phyloP scores from a whole-genome alignment of 371 early-diverging fungal species.

The Massospora cicadina region DNA sequence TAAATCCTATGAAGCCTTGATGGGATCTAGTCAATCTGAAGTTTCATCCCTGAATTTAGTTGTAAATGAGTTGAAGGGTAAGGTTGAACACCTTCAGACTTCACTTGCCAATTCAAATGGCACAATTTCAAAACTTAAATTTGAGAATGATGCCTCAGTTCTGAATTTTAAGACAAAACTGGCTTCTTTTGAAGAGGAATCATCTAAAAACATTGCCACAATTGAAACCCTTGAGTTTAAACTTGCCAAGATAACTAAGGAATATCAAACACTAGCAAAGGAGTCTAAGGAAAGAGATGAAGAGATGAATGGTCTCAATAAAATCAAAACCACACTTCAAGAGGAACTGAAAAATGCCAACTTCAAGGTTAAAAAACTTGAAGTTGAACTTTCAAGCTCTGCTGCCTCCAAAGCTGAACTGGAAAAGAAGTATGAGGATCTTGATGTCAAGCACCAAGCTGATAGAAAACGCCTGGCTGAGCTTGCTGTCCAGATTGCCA shows the following conservation, averaged over 20 bases:
- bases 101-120: not conserved
- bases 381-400: not conserved
- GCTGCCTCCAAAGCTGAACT: not conserved
- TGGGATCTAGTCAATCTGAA: not conserved
- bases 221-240: not conserved
- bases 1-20: not conserved
- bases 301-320: not conserved
- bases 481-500: not conserved
- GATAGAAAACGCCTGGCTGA: not conserved
- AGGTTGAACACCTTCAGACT: not conserved
- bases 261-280: not conserved
- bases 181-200: not conserved
- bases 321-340: not conserved
- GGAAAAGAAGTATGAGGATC: not conserved
- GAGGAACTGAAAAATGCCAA: not conserved
- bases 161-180: not conserved
- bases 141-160: not conserved
- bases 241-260: not conserved
- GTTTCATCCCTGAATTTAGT: not conserved
- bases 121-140: not conserved
- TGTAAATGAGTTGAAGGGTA: not conserved
- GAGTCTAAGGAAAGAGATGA: not conserved
- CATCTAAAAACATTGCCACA: not conserved
- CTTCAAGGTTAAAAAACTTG: not conserved
- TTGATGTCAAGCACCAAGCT: not conserved